Evolutionary conservation across 2,329 filamentous ascomycete species (phyloP), one percentile per base, ranked within the genome.

Genomic region (Myriosclerotinia curreyana): DNA sequence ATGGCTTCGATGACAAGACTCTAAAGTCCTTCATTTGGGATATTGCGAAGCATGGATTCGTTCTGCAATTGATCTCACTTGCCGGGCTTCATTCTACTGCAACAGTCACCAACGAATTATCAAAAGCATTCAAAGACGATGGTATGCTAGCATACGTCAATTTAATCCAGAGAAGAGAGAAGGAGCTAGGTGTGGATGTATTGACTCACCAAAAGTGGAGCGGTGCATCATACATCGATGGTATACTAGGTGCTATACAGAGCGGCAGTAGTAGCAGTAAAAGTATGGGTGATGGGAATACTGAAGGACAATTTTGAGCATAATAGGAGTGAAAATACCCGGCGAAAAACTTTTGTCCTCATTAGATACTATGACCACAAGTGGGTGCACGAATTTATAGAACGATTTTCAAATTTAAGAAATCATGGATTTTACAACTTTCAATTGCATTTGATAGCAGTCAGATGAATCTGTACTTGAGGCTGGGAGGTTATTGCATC

Each of bases 101-200:
- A 5, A 82, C 84, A 20, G 83, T 85, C 56, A 83, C 83, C 22
- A 83, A 87, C 65, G 91, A 97, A 78, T 82, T 99, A 22, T 89
- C 92, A 12, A 85, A 85, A 66, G 84, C 81, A 8, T 99, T 96
- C 80, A 96, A 92, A 80, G 84, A 87, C 17, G 90, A 97, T 63
- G 95, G 95, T 62, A 99, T 99, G 95, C 83, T 95, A 73, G 94
- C 95, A 0, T 99, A 99, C 74, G 95, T 98, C n/a, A 90, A 96
- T 65, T 79, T 97, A 0, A 88, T 99, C 48, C 95, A 99, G 78
- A 82, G 86, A 60, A 83, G 88, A 48, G 95, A 99, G 79, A 96
- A 96, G 82, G 93, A 96, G 65, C 42, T 82, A 73, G 68, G 78
- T 76, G 44, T 75, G 68, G 66, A 81, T 76, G 72, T 82, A 71